phyloP scores from a whole-genome alignment of 2,329 filamentous ascomycete species.

The Penicillium capsulatum region DNA sequence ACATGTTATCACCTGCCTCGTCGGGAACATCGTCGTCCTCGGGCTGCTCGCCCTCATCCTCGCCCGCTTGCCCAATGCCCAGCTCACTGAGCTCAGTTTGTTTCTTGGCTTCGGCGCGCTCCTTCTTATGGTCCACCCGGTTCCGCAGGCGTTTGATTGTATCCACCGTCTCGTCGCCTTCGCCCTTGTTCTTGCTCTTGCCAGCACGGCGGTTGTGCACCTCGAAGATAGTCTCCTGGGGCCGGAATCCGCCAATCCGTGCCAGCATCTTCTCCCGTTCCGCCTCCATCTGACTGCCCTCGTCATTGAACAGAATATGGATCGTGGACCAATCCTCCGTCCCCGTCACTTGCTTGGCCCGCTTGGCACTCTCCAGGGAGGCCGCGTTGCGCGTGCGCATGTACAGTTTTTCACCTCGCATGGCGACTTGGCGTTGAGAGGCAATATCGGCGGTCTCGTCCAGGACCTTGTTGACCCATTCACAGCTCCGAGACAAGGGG shows the following conservation, averaged over 20 bases:
- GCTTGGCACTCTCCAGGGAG: slow-evolving; percentile 82
- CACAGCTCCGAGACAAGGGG: slow-evolving; percentile 67
- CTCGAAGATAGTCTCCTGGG: slow-evolving; percentile 94
- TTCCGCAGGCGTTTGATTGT: slow-evolving; percentile 44
- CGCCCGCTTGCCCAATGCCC: slow-evolving; percentile 28
- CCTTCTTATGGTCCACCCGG: slow-evolving; percentile 42
- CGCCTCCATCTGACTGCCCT: slow-evolving; percentile 58
- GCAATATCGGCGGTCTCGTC: slow-evolving; percentile 70
- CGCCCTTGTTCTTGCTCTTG: slow-evolving; percentile 48
- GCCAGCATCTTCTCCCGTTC: slow-evolving; percentile 83
- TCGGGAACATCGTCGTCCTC: slow-evolving; percentile 40
- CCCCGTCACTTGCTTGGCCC: slow-evolving; percentile 71
- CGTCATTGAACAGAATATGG: slow-evolving; percentile 74
- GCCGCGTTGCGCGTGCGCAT: slow-evolving; percentile 84
- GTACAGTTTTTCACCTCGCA: slow-evolving; percentile 90
- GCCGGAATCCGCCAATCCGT: slow-evolving; percentile 80
- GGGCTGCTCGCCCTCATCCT: slow-evolving; percentile 31
- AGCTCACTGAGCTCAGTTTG: slow-evolving; percentile 25
- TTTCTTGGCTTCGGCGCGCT: slow-evolving; percentile 31
- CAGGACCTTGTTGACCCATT: slow-evolving; percentile 78
- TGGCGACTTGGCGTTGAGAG: slow-evolving; percentile 66
- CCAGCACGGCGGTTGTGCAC: slow-evolving; percentile 73
- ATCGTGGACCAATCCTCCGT: slow-evolving; percentile 68
- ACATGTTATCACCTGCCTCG: slow-evolving; percentile 47
- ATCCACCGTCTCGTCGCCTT: slow-evolving; percentile 57